phyloP scores from a whole-genome alignment of 805 yeast species.

The Ogataea paradorogensis region DNA sequence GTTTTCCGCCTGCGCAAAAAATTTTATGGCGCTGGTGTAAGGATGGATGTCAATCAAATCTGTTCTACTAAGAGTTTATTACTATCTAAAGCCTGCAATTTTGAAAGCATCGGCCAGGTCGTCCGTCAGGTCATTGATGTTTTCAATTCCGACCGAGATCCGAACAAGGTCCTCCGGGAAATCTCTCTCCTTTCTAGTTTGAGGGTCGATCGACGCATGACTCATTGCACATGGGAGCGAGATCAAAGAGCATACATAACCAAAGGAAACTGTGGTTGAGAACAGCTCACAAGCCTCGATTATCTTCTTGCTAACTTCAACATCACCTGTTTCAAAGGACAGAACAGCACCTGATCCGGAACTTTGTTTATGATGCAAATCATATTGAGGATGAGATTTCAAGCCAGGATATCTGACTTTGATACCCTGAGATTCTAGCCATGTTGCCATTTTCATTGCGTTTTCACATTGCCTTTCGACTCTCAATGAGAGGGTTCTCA shows the following conservation, averaged over 20 bases:
- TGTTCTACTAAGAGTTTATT: not conserved
- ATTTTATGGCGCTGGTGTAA: slow-evolving; percentile 8
- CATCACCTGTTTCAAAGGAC: slow-evolving; percentile 81
- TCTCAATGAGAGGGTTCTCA: slow-evolving; percentile 83
- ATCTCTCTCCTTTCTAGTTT: slow-evolving; percentile 80
- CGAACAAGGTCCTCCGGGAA: slow-evolving; percentile 91
- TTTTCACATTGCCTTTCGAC: slow-evolving; percentile 85
- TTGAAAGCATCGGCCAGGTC: slow-evolving; percentile 73
- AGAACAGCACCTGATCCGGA: slow-evolving; percentile 88
- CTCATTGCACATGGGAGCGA: slow-evolving; percentile 96
- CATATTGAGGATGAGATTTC: slow-evolving; percentile 76
- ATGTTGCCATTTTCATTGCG: slow-evolving; percentile 71
- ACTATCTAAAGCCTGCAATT: slow-evolving; percentile 51
- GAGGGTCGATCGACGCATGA: slow-evolving; percentile 92
- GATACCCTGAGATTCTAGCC: slow-evolving; percentile 64
- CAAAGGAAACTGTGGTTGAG: slow-evolving; percentile 90
- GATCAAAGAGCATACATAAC: slow-evolving; percentile 88
- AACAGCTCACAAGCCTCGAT: slow-evolving; percentile 75
- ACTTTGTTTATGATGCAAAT: slow-evolving; percentile 71
- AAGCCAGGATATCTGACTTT: slow-evolving; percentile 86
- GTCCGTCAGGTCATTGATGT: slow-evolving; percentile 71
- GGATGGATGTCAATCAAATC: not conserved
- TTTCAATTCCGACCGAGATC: slow-evolving; percentile 89
- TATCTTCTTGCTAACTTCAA: slow-evolving; percentile 61
- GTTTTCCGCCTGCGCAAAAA: slow-evolving; percentile 12